Percentiles rank a stretch among this genome's conserved stretches.
These are phyloP conservation scores for Hymenoscyphus scutula DNA, from an alignment of 2,329 filamentous ascomycete genomes.

Conservation along the genomic window DNA sequence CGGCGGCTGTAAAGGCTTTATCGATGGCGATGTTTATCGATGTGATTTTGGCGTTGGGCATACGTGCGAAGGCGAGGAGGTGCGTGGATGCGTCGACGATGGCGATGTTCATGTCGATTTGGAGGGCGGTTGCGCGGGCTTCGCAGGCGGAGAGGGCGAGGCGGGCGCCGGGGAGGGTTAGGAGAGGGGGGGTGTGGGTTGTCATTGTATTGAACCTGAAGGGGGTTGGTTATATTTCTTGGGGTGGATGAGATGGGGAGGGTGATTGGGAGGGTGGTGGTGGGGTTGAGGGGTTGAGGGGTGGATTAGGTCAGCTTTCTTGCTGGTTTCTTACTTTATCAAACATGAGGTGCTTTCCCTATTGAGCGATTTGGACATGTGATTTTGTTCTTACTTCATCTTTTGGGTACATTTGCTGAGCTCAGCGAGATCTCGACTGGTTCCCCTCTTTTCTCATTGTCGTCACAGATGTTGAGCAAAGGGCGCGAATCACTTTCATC, in stretches of 20 bases:
- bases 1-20: conserved; percentile 55
- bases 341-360: not conserved
- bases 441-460: not conserved
- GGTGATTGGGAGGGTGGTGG: not conserved
- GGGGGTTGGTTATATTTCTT: too few species aligned
- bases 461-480: not conserved
- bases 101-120: conserved; percentile 32
- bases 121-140: conserved; percentile 26
- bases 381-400: not conserved
- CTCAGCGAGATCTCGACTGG: not conserved
- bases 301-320: not conserved
- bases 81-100: conserved; percentile 33
- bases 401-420: not conserved
- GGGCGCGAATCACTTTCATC: not conserved
- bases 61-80: conserved; percentile 29
- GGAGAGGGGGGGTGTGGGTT: conserved; percentile 26
- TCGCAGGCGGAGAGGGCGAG: conserved; percentile 30
- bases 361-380: not conserved
- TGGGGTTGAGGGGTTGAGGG: not conserved
- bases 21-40: conserved; percentile 32
- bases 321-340: not conserved
- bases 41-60: conserved; percentile 28
- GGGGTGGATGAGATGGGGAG: not conserved
- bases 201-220: conserved; percentile 14
- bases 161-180: conserved; percentile 31